Evolutionary conservation across 345 rosid species (phyloP).

Genomic region (Stellera chamaejasme): DNA sequence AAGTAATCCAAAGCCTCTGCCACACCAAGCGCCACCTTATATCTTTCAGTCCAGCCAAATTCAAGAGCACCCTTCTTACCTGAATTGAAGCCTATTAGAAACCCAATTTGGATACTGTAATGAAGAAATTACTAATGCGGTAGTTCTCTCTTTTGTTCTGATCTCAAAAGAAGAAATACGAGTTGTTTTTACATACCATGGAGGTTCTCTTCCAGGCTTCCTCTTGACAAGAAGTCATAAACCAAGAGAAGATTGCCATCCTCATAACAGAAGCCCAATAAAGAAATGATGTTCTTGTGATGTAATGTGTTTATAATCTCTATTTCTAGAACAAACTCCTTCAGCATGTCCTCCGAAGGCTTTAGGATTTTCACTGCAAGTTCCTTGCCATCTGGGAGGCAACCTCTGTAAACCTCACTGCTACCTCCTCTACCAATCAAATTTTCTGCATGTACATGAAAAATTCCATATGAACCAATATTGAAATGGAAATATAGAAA

Average conservation of each 20-base stretch:
- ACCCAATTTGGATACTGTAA: not conserved
- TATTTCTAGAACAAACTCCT: constrained; percentile 72
- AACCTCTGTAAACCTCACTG: constrained; percentile 81
- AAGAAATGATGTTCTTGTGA: constrained; percentile 75
- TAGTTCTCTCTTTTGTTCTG: not conserved
- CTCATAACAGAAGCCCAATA: constrained; percentile 83
- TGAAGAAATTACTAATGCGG: not conserved
- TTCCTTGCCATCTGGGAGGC: constrained; percentile 67
- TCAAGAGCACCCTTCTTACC: constrained; percentile 52
- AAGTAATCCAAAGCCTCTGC: constrained; percentile 86
- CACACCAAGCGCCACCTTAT: constrained; percentile 81
- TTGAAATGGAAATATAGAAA: too few species aligned
- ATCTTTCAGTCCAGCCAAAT: constrained; percentile 79
- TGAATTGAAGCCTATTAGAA: constrained; percentile 16
- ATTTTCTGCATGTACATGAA: constrained; percentile 46
- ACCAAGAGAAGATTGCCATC: constrained; percentile 61
- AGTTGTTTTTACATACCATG: constrained; percentile 41
- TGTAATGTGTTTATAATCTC: constrained; percentile 68
- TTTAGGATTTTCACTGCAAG: constrained; percentile 91
- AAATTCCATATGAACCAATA: not conserved
- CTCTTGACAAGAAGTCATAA: constrained; percentile 77
- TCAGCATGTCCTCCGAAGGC: constrained; percentile 56
- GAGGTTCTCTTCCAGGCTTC: constrained; percentile 94
- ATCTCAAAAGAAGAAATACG: not conserved
- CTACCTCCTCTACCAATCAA: constrained; percentile 90